Percentiles rank a stretch among this genome's conserved stretches.
Evolutionary conservation across 2,329 filamentous ascomycete genomes (phyloP).

Genomic region (Cladosporium sp.): DNA sequence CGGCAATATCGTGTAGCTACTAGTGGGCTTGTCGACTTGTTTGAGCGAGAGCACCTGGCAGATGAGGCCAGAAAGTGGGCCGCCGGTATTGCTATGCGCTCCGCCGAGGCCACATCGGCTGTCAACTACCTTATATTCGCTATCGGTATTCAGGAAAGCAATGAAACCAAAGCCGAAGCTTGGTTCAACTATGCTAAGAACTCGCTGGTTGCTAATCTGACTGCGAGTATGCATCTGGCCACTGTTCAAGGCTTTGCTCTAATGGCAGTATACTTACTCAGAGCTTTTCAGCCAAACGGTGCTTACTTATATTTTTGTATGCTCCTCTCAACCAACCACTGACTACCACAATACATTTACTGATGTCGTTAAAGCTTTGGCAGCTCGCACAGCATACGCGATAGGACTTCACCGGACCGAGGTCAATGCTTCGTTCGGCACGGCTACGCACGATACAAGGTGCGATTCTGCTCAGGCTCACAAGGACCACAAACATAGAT

Average conservation of each 20-base stretch:
- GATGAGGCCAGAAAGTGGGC: slow-evolving; percentile 34
- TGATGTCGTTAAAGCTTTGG: slow-evolving; percentile 35
- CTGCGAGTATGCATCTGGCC: slow-evolving; percentile 50
- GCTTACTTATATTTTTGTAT: slow-evolving; percentile 53
- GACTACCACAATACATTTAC: neutral
- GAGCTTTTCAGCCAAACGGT: slow-evolving; percentile 53
- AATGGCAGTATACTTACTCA: slow-evolving; percentile 54
- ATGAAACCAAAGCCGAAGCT: slow-evolving; percentile 46
- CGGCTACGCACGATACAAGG: slow-evolving; percentile 35
- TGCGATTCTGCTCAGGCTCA: neutral
- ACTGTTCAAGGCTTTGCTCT: slow-evolving; percentile 55
- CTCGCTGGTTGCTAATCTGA: slow-evolving; percentile 47
- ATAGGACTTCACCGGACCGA: slow-evolving; percentile 55
- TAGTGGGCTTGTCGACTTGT: slow-evolving; percentile 51
- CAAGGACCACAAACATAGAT: neutral
- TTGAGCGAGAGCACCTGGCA: slow-evolving; percentile 42
- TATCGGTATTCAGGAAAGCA: slow-evolving; percentile 48
- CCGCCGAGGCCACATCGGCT: slow-evolving; percentile 45
- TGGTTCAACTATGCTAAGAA: slow-evolving; percentile 51
- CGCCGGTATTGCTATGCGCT: slow-evolving; percentile 14
- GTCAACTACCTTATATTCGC: slow-evolving; percentile 55
- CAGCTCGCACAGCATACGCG: slow-evolving; percentile 54
- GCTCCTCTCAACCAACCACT: neutral
- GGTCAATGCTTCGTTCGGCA: slow-evolving; percentile 52
- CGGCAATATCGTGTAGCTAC: slow-evolving; percentile 48